phyloP scores from a whole-genome alignment of 176 grass and related monocot species.

The Saccharum spontaneum region DNA sequence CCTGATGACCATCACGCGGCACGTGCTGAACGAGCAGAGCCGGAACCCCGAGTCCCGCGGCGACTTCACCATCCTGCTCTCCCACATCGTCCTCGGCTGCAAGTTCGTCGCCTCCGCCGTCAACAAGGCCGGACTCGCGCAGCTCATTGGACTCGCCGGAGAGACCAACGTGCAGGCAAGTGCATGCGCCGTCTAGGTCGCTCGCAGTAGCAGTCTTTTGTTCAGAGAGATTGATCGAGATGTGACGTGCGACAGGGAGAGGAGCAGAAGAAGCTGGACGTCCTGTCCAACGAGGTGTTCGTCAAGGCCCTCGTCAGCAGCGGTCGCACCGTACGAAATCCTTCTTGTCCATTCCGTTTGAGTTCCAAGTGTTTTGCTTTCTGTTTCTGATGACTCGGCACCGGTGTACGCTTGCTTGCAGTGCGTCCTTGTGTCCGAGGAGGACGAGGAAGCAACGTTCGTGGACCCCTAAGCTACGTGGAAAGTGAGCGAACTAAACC shows the following conservation, averaged over 20 bases:
- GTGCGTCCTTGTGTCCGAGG: constrained; percentile 94
- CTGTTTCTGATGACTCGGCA: neutral
- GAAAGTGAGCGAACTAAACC: constrained; percentile 51
- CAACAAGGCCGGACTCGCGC: constrained; percentile 93
- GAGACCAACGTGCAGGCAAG: constrained; percentile 94
- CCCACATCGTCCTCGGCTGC: constrained; percentile 97
- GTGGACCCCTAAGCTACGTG: constrained; percentile 75
- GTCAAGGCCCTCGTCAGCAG: constrained; percentile 94
- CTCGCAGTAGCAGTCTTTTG: neutral
- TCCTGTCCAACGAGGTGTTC: constrained; percentile 97
- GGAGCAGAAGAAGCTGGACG: constrained; percentile 99
- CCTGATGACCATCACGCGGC: constrained; percentile 93
- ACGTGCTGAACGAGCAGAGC: constrained; percentile 97
- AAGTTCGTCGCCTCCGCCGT: constrained; percentile 97
- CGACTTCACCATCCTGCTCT: constrained; percentile 97
- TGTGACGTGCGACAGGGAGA: constrained; percentile 62
- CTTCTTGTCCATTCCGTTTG: neutral
- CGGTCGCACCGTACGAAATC: constrained; percentile 70
- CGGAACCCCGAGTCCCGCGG: constrained; percentile 72
- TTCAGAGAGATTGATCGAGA: neutral
- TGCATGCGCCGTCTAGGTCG: neutral
- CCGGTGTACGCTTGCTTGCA: neutral
- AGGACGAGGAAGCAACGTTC: constrained; percentile 93
- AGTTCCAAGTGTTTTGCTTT: neutral
- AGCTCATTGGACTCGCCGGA: constrained; percentile 84